Percentiles rank a stretch among this genome's conserved stretches.
phyloP scores from a whole-genome alignment of 2,329 filamentous ascomycete genomes.

The Fusarium sp. region DNA sequence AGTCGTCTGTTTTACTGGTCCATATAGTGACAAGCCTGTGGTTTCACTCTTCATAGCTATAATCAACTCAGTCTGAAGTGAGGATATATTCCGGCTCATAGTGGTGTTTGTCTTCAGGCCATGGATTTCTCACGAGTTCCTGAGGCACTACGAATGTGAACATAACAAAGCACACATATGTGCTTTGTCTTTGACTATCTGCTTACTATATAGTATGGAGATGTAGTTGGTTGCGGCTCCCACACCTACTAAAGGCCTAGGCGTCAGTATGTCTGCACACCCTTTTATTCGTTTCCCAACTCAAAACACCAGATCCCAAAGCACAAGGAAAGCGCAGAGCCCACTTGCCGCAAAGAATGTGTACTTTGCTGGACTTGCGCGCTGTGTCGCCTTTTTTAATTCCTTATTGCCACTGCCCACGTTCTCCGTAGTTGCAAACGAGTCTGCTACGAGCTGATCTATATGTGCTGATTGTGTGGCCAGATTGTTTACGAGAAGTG shows the following conservation, averaged over 20 bases:
- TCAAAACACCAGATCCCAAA: slow-evolving; percentile 77
- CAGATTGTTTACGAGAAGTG: slow-evolving; percentile 86
- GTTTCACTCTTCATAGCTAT: neutral
- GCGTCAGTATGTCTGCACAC: neutral
- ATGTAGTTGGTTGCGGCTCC: neutral
- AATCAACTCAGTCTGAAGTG: neutral
- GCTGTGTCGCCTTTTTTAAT: slow-evolving; percentile 81
- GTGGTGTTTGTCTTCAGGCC: neutral
- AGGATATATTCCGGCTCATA: neutral
- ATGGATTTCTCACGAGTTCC: neutral
- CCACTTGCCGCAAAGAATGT: slow-evolving; percentile 85
- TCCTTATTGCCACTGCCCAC: slow-evolving; percentile 90
- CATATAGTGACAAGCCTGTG: neutral
- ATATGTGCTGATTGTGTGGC: slow-evolving; percentile 88
- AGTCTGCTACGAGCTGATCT: slow-evolving; percentile 86
- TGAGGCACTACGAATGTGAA: neutral
- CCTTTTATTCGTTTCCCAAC: neutral
- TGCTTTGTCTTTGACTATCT: neutral
- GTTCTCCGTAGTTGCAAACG: slow-evolving; percentile 83
- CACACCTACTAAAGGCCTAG: neutral
- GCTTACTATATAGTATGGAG: neutral
- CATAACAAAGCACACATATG: neutral
- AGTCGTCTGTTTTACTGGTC: neutral
- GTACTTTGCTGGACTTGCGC: slow-evolving; percentile 76
- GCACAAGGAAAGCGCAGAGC: slow-evolving; percentile 76